These are phyloP conservation scores for Microbotryum scabiosae DNA, from an alignment of 1,284 basidiomycete species.

Conservation along the genomic window DNA sequence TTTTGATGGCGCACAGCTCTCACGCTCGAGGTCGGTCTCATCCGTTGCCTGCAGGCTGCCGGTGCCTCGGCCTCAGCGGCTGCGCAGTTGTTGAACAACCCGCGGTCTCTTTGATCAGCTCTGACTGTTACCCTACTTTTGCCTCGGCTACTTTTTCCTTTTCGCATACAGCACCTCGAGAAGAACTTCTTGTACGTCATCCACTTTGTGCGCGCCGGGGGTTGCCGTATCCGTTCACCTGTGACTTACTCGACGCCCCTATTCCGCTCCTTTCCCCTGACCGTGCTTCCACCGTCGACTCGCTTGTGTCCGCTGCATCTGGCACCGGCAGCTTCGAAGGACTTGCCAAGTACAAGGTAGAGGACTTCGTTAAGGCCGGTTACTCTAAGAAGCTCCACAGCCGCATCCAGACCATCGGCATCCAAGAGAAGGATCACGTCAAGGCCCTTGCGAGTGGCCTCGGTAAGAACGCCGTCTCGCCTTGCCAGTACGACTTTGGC, in stretches of 20 bases:
- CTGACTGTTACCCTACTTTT: too few relatives aligned
- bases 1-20: neutral
- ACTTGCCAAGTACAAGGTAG: neutral
- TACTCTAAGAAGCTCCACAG: neutral
- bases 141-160: too few relatives aligned
- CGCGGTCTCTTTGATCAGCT: too few relatives aligned
- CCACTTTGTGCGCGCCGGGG: neutral
- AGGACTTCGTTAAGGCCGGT: neutral
- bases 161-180: too few relatives aligned
- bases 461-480: neutral
- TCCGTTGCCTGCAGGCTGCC: too few relatives aligned
- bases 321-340: too few relatives aligned
- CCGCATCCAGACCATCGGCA: neutral
- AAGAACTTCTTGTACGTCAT: too few relatives aligned
- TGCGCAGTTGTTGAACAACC: too few relatives aligned
- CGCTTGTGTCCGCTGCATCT: too few relatives aligned
- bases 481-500: constrained; percentile 1
- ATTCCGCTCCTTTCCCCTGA: neutral
- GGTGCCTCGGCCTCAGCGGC: too few relatives aligned
- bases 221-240: neutral
- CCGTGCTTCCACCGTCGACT: neutral
- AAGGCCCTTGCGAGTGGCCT: neutral
- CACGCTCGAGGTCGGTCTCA: neutral
- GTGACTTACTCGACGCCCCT: neutral
- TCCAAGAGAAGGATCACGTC: constrained; percentile 3